Evolutionary conservation across 2,329 filamentous ascomycete genomes (phyloP).

Genomic region (Aspergillus latus): DNA sequence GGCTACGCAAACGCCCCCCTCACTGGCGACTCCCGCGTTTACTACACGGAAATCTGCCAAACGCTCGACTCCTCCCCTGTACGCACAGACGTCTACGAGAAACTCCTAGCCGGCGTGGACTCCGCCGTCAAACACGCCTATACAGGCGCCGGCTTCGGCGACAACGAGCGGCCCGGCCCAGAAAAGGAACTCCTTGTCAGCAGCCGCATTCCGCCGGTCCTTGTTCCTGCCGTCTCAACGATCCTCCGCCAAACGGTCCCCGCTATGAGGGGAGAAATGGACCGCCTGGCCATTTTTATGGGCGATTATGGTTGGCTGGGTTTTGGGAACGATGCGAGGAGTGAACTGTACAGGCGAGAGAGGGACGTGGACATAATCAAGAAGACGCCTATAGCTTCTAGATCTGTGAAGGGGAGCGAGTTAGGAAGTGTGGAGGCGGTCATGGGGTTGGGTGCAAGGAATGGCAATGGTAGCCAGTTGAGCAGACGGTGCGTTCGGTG

Average conservation of each 20-base stretch:
- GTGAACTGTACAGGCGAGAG: slow-evolving; percentile 60
- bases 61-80: slow-evolving; percentile 55
- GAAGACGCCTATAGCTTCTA: slow-evolving; percentile 42
- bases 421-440: neutral
- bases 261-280: slow-evolving; percentile 58
- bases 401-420: neutral
- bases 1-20: slow-evolving; percentile 41
- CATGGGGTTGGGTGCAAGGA: neutral
- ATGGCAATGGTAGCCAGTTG: slow-evolving; percentile 7
- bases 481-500: slow-evolving; percentile 60
- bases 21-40: slow-evolving; percentile 39
- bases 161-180: slow-evolving; percentile 47
- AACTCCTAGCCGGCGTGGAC: slow-evolving; percentile 64
- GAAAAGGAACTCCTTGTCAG: slow-evolving; percentile 57
- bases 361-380: slow-evolving; percentile 60
- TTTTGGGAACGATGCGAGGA: slow-evolving; percentile 58
- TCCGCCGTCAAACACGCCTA: slow-evolving; percentile 63
- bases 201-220: slow-evolving; percentile 51
- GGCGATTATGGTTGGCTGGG: slow-evolving; percentile 70
- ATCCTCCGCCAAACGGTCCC: slow-evolving; percentile 54
- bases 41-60: slow-evolving; percentile 56
- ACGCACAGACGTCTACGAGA: slow-evolving; percentile 62
- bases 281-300: slow-evolving; percentile 70
- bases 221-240: slow-evolving; percentile 50
- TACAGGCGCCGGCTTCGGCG: slow-evolving; percentile 45